Base-by-base conservation (phyloP, 805 yeast genomes). In the Lipomyces spencermartinsiae region DNA sequence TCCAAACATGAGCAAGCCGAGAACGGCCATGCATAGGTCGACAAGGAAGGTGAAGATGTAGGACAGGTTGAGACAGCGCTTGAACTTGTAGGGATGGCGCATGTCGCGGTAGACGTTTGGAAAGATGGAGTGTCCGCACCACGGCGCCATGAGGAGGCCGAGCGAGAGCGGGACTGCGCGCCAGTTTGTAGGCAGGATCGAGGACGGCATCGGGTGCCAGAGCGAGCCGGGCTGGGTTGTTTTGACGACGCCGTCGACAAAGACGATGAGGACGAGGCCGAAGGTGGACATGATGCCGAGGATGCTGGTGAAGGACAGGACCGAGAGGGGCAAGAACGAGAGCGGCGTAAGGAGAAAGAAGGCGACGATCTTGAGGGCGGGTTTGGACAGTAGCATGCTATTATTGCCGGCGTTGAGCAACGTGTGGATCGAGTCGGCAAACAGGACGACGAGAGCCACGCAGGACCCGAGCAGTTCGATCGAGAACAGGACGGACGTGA, bases 1-100 rank as follows among this genome's bases (percentile, higher is more conserved):
- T 49, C 97, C 97, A 81, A 89, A 92, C 97, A 93, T 93, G 56
- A 91, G 80, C 73, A 86, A 87, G 0, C 95, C 95, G 49, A 87
- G 75, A 1, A 85, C 74, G 0, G 90, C 92, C 85, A 90, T 86
- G 16, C 84, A 70, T 59, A 81, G 79, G 78, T 90, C 93, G 39
- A 89, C 83, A 12, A 81, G 58, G 69, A 86, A 84, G 0, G 93
- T 88, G 67, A 85, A 81, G 1, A 82, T 70, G 75, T 89, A 90
- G 0, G 91, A 86, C 16, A 85, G 76, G 51, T 83, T 81, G 62
- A 89, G 81, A 66, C 89, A 83, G 29, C 76, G 75, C n/a, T 76
- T 72, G 76, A 85, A 90, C 74, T 89, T 87, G 34, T 79, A 71
- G 2, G 94, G 93, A 71, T 87, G 89, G 63, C 90, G 82, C 90